Conservation (phyloP, 1,139 yeast genomes). For the Lipomyces yarrowii region DNA sequence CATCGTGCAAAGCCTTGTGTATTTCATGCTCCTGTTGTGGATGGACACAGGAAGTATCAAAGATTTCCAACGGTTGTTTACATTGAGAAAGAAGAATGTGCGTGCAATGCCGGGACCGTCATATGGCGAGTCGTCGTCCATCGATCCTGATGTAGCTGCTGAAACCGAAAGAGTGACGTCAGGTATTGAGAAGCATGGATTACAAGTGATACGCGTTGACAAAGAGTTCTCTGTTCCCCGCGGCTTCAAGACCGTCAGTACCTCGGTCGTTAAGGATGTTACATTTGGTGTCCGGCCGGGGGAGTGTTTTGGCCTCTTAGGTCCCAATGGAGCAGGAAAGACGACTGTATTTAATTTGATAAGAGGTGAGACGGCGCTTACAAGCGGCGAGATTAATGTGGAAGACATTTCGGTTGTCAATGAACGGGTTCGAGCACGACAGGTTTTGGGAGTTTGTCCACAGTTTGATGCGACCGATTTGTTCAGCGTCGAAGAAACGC, state of each 20-base stretch:
- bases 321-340: slow-evolving; percentile 99
- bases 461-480: slow-evolving; percentile 46
- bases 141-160: slow-evolving; percentile 21
- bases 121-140: neutral
- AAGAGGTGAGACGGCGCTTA: slow-evolving; percentile 52
- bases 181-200: slow-evolving; percentile 31
- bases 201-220: slow-evolving; percentile 38
- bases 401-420: slow-evolving; percentile 38
- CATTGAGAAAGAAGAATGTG: neutral
- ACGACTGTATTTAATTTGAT: slow-evolving; percentile 75
- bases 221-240: slow-evolving; percentile 32
- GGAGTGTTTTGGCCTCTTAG: slow-evolving; percentile 53
- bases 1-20: slow-evolving; percentile 36
- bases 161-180: slow-evolving; percentile 20
- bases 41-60: slow-evolving; percentile 41
- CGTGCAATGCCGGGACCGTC: neutral
- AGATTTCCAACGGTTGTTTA: slow-evolving; percentile 6
- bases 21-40: slow-evolving; percentile 39
- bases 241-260: slow-evolving; percentile 35
- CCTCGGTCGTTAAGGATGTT: slow-evolving; percentile 39
- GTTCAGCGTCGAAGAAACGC: slow-evolving; percentile 41
- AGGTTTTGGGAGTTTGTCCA: slow-evolving; percentile 44
- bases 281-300: slow-evolving; percentile 42
- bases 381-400: slow-evolving; percentile 40
- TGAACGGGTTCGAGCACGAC: slow-evolving; percentile 39